phyloP scores from a whole-genome alignment of 139 green algal genomes.

The Diplosphaera chodatii region DNA sequence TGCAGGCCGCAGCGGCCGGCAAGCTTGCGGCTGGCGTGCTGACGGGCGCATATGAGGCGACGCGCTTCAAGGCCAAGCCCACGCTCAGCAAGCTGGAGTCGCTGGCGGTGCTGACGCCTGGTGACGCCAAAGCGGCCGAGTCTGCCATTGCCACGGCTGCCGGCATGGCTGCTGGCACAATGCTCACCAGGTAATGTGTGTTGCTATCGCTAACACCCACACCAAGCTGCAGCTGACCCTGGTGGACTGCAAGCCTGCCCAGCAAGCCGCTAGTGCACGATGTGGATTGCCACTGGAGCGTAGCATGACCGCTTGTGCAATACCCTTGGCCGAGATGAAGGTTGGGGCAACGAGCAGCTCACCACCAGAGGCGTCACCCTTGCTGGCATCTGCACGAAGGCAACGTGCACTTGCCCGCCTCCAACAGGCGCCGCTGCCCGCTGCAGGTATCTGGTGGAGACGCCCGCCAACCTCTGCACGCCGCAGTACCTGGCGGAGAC shows the following conservation, averaged over 20 bases:
- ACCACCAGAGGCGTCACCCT: too few relatives aligned
- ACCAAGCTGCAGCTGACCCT: background rate
- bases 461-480: conserved; percentile 91
- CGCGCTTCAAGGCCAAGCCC: conserved; percentile 84
- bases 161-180: conserved; percentile 44
- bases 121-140: conserved; percentile 8
- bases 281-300: too few relatives aligned
- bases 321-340: too few relatives aligned
- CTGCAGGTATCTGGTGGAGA: conserved; percentile 85
- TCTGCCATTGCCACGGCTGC: conserved; percentile 21
- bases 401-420: too few relatives aligned
- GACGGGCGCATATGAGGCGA: conserved; percentile 73
- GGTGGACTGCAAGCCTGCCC: background rate
- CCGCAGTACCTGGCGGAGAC: conserved; percentile 75
- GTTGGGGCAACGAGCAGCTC: too few relatives aligned
- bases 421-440: background rate
- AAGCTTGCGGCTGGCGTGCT: conserved; percentile 49
- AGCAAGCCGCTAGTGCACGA: background rate
- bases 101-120: conserved; percentile 52
- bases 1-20: conserved; percentile 10
- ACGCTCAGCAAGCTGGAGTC: conserved; percentile 30
- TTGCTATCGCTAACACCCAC: background rate
- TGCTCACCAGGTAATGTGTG: conserved; percentile 34
- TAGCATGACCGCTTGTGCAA: too few relatives aligned
- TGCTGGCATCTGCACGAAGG: too few relatives aligned